Evolutionary conservation across 192 early-diverging fungal species (phyloP).

Genomic region (Mortierella antarctica): DNA sequence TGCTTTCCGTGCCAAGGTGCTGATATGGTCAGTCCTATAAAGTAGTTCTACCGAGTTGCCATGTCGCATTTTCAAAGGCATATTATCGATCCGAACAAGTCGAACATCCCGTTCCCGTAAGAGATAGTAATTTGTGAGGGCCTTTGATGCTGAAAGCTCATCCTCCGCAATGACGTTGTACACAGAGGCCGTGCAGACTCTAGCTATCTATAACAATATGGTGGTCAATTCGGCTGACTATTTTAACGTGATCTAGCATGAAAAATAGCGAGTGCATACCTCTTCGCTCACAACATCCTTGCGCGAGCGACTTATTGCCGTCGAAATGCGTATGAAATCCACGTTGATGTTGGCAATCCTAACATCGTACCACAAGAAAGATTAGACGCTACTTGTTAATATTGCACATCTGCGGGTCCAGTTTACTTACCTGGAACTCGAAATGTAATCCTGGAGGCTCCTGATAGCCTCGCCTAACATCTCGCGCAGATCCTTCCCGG

Average conservation of each 20-base stretch:
- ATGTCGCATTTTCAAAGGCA: not conserved
- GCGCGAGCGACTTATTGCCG: not conserved
- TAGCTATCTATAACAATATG: conserved; percentile 18
- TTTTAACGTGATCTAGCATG: not conserved
- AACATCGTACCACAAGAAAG: not conserved
- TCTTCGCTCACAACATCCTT: conserved; percentile 16
- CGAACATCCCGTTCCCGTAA: conserved; percentile 29
- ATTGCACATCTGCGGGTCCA: too few relatives aligned
- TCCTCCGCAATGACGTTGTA: conserved; percentile 22
- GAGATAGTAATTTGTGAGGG: conserved; percentile 34
- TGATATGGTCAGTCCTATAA: conserved; percentile 27
- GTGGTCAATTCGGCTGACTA: too few relatives aligned
- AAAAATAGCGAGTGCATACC: not conserved
- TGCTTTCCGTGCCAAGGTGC: not conserved
- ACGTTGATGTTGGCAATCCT: conserved; percentile 28
- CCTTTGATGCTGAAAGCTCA: conserved; percentile 14
- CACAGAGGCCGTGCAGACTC: conserved; percentile 30
- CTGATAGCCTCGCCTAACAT: conserved; percentile 4
- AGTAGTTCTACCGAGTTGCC: conserved; percentile 11
- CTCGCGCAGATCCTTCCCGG: conserved; percentile 16
- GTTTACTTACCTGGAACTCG: conserved; percentile 21
- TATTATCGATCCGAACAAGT: conserved; percentile 12
- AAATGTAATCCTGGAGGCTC: conserved; percentile 14
- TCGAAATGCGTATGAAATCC: conserved; percentile 34
- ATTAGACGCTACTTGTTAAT: not conserved